Evolutionary conservation across 345 rosid species (phyloP).

Genomic region (Orychophragmus violaceus): DNA sequence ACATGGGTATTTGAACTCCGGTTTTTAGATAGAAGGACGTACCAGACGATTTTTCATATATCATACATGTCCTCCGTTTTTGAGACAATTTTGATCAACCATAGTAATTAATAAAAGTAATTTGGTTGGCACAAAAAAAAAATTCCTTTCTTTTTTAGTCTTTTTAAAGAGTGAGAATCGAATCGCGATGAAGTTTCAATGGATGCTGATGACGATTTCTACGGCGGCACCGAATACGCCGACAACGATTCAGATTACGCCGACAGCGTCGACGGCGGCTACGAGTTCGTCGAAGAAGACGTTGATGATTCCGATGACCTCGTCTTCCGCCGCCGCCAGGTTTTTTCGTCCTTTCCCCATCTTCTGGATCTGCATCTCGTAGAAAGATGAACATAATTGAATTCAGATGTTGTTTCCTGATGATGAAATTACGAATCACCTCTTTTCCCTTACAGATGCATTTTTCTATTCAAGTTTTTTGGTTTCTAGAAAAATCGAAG

Average conservation of each 20-base stretch:
- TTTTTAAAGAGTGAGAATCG: too few species aligned
- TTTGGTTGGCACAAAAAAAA: too few species aligned
- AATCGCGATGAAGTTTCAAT: conserved; percentile 5
- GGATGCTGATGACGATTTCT: conserved; percentile 68
- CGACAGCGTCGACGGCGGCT: conserved; percentile 58
- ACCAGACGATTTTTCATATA: too few species aligned
- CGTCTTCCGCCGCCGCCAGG: conserved; percentile 63
- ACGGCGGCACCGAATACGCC: conserved; percentile 62
- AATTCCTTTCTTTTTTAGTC: too few species aligned
- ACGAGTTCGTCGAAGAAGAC: conserved; percentile 64
- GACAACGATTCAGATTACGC: conserved; percentile 40
- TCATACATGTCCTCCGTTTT: too few species aligned
- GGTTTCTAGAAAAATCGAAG: background rate
- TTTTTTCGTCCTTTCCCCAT: background rate
- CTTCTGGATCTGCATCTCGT: background rate
- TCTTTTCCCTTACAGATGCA: background rate
- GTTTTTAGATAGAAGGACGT: too few species aligned
- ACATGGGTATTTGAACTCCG: too few species aligned
- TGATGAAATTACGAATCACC: background rate
- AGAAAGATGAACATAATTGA: background rate
- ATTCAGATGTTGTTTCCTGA: background rate
- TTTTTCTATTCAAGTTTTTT: background rate
- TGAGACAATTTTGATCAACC: too few species aligned
- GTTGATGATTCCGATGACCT: conserved; percentile 69
- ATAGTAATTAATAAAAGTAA: too few species aligned